Percentiles rank a stretch among this genome's conserved stretches.
Evolutionary conservation across 108 stramenopile species (phyloP).

Genomic region (Epipyxis sp.): DNA sequence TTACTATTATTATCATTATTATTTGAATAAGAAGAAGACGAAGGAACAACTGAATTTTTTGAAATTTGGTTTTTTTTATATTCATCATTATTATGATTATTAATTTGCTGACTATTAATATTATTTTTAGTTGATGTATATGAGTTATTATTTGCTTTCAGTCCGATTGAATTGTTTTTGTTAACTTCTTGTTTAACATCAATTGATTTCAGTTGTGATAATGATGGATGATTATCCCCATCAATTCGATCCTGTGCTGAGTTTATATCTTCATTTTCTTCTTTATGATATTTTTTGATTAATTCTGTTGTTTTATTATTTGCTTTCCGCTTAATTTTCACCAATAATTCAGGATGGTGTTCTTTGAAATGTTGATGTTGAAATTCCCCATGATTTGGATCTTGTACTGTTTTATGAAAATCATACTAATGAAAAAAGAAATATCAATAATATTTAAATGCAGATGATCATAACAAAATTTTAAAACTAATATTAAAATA

Average conservation of each 20-base stretch:
- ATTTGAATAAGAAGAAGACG: no score
- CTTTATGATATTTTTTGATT: background rate
- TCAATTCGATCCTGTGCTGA: background rate
- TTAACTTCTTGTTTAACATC: background rate
- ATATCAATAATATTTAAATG: no score
- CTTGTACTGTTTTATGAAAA: conserved; percentile 51
- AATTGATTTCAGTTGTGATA: no score
- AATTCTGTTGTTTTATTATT: background rate
- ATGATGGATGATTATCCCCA: background rate
- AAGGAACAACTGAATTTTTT: background rate
- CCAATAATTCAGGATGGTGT: conserved; percentile 77
- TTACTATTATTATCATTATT: no score
- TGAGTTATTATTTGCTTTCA: background rate
- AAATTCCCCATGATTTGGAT: conserved; percentile 65
- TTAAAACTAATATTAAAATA: no score
- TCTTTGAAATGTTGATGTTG: conserved; percentile 84
- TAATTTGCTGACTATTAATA: background rate
- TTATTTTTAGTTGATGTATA: background rate
- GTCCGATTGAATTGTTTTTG: no score
- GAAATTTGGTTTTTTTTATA: background rate
- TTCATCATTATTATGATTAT: background rate
- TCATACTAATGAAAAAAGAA: conserved; percentile 44
- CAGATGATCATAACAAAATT: no score
- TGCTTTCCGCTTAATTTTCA: conserved; percentile 71
- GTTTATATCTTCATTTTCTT: background rate